Conservation (phyloP, 345 rosid genomes). For the Nephelium lappaceum region DNA sequence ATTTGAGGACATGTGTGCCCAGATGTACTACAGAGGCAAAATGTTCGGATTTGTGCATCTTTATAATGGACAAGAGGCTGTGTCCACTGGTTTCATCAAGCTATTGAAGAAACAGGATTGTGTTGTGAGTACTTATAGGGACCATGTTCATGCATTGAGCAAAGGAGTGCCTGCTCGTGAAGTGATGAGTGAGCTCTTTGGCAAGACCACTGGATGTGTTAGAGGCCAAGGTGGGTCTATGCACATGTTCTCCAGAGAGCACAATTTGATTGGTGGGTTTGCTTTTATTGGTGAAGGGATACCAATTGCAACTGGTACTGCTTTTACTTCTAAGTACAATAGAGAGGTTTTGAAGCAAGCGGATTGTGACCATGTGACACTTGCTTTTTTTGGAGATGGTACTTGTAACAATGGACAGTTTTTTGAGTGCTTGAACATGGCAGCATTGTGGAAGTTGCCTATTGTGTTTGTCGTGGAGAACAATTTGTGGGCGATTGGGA, state of each 20-base stretch:
- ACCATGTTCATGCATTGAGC: constrained; percentile 61
- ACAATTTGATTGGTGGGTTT: constrained; percentile 59
- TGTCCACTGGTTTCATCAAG: constrained; percentile 62
- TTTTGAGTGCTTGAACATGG: constrained; percentile 71
- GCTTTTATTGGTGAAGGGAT: constrained; percentile 71
- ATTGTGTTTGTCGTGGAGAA: constrained; percentile 67
- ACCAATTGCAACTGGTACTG: constrained; percentile 66
- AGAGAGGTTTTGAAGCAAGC: constrained; percentile 50
- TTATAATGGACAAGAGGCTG: constrained; percentile 68
- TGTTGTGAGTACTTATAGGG: constrained; percentile 55
- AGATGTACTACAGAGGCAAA: constrained; percentile 63
- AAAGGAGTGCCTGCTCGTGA: constrained; percentile 61
- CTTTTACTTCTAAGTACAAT: constrained; percentile 51
- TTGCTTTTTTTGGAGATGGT: constrained; percentile 66
- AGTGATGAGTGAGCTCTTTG: constrained; percentile 68
- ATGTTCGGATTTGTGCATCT: constrained; percentile 72
- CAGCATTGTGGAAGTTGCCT: constrained; percentile 64
- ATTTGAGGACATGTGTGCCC: constrained; percentile 73
- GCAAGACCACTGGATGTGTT: constrained; percentile 62
- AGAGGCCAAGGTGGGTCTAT: constrained; percentile 66
- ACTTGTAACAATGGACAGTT: constrained; percentile 66
- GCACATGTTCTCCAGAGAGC: constrained; percentile 70
- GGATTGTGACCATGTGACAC: constrained; percentile 46
- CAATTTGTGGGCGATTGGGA: constrained; percentile 71
- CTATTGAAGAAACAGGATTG: constrained; percentile 44